A percentile compares a stretch with the other conserved stretches of the same genome.
phyloP scores from a whole-genome alignment of 768 basidiomycete genomes.

The Fistulinella prunicolor region DNA sequence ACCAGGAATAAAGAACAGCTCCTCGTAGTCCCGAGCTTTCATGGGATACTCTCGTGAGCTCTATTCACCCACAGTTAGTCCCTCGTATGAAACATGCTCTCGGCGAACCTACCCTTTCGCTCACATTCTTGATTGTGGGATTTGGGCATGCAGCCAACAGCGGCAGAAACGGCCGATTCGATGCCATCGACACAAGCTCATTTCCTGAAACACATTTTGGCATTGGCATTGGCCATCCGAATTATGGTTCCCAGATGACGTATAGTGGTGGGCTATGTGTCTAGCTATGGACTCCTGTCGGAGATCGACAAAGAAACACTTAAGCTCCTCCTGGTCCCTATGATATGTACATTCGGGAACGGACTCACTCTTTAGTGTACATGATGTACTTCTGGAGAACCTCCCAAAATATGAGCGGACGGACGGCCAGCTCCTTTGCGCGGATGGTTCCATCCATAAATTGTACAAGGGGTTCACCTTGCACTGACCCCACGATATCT shows the following conservation, averaged over 20 bases:
- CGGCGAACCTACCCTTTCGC: conserved; percentile 67
- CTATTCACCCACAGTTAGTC: conserved; percentile 42
- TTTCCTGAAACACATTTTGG: conserved; percentile 96
- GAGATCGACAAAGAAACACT: conserved; percentile 91
- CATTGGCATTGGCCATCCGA: conserved; percentile 97
- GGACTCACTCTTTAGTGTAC: conserved; percentile 92
- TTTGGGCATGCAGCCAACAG: conserved; percentile 89
- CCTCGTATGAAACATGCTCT: not conserved
- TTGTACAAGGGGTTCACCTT: conserved; percentile 92
- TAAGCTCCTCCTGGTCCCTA: conserved; percentile 92
- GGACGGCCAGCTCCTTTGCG: conserved; percentile 34
- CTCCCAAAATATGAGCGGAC: conserved; percentile 93
- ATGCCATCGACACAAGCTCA: conserved; percentile 96
- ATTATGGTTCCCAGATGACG: conserved; percentile 99
- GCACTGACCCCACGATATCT: conserved; percentile 93
- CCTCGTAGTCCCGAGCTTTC: conserved; percentile 93
- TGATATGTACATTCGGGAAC: conserved; percentile 93
- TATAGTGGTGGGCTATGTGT: conserved; percentile 98
- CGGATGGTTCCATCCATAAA: conserved; percentile 96
- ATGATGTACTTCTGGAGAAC: conserved; percentile 97
- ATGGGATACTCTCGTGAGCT: conserved; percentile 98
- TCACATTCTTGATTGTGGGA: conserved; percentile 96
- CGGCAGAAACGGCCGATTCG: conserved; percentile 94
- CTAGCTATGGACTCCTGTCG: conserved; percentile 93
- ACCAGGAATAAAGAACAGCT: conserved; percentile 92